Conservation (phyloP, 306 rosid species). For the Cicer judaicum region DNA sequence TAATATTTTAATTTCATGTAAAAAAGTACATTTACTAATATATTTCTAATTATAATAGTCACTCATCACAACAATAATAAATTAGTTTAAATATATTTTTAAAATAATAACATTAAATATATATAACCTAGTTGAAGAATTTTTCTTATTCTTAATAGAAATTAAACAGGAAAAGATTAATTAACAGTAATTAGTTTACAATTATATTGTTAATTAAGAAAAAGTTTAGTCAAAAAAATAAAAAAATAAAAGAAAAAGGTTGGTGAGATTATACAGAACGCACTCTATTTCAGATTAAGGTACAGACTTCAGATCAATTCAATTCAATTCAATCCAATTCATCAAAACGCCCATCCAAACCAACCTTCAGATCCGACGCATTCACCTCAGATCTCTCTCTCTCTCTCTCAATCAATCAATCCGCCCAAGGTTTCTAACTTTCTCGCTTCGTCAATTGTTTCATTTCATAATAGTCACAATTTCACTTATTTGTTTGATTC, state of each 20-base stretch:
- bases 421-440: slow-evolving; percentile 28
- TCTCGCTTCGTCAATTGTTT: slow-evolving; percentile 6
- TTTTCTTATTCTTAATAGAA: too few relatives aligned
- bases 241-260: background rate
- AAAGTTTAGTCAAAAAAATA: too few relatives aligned
- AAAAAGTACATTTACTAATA: too few relatives aligned
- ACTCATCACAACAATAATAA: too few relatives aligned
- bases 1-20: too few relatives aligned
- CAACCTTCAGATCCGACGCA: slow-evolving; percentile 41
- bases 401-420: background rate
- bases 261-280: background rate
- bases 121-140: too few relatives aligned
- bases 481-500: background rate
- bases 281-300: slow-evolving; percentile 2
- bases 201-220: too few relatives aligned
- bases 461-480: background rate
- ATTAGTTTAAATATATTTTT: too few relatives aligned
- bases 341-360: background rate
- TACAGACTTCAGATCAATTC: background rate
- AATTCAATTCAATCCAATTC: background rate
- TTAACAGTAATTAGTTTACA: too few relatives aligned
- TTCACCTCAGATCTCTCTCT: slow-evolving; percentile 46
- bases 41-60: too few relatives aligned
- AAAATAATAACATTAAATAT: too few relatives aligned
- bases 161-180: too few relatives aligned